phyloP scores from a whole-genome alignment of 148 eudicot genomes.

The Rhododendron henanense region DNA sequence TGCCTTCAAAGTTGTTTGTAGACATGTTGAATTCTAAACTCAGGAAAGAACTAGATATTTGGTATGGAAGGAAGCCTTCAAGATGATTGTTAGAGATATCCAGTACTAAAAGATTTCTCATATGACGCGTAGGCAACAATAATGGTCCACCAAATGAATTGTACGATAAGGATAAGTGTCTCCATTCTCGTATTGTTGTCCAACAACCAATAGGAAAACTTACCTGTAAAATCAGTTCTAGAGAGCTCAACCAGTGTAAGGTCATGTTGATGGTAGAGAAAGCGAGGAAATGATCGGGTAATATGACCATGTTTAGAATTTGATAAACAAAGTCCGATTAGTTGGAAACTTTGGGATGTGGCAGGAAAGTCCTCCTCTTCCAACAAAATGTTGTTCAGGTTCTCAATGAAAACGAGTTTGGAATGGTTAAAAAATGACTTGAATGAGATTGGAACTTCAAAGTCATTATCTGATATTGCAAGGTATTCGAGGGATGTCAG shows the following conservation, averaged over 20 bases:
- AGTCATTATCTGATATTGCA: conserved; percentile 6
- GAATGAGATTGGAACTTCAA: conserved; percentile 5
- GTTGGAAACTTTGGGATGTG: conserved; percentile 13
- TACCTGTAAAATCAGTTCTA: background rate
- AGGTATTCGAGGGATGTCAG: conserved; percentile 5
- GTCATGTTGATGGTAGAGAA: conserved; percentile 10
- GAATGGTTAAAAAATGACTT: background rate
- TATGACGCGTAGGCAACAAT: background rate
- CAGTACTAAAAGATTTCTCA: too few relatives aligned
- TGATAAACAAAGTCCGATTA: background rate
- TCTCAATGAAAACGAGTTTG: background rate
- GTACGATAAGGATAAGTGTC: background rate
- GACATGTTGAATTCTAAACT: conserved; percentile 3
- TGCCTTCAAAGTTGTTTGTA: conserved; percentile 5
- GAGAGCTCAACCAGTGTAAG: background rate
- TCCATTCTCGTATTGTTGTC: conserved; percentile 1
- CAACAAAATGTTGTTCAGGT: background rate
- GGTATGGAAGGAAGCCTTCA: background rate
- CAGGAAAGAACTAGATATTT: background rate
- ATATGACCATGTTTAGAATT: background rate
- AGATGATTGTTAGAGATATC: background rate
- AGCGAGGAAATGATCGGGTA: background rate
- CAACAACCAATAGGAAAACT: conserved; percentile 14
- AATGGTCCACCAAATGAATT: conserved; percentile 5
- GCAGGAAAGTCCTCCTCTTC: background rate